Base-by-base conservation (phyloP, 225 moss, liverwort and hornwort species). In the Pseudoscleropodium purum region DNA sequence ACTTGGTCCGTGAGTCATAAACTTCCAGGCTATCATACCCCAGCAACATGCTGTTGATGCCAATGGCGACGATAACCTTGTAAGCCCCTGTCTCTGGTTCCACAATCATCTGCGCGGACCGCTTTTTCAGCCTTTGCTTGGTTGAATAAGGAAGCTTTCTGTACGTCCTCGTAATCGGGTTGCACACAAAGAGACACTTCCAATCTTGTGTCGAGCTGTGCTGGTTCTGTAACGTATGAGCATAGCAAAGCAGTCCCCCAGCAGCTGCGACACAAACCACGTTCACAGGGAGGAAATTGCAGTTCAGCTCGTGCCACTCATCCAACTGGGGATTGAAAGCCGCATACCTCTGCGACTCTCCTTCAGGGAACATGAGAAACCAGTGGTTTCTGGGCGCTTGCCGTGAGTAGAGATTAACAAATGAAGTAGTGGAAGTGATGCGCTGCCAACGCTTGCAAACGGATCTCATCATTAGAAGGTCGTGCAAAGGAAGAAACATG, bases 291-390 rank as follows among this genome's bases (percentile, higher is more conserved):
- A 92, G 92, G 81, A 91, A 92, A 34, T 89, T 89, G 84, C 87
- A 92, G 84, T 91, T 87, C 13, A 92, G 89, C 68, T 92, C 92
- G 47, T 92, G 92, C 92, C 92, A 92, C 83, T 91, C 81, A 41
- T 89, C 87, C 84, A 92, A 67, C 64, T 87, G 68, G 9, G 92
- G 91, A 78, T 92, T 91, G 85, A 91, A 92, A 39, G 92, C 91
- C 18, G 91, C 91, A 49, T 89, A 91, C 68, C 89, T 60, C 78
- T 89, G 92, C 18, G 87, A 89, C 63, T 92, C 89, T 16, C 92
- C 92, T 85, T 91, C 91, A 37, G 91, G 91, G 9, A 92, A 92
- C 92, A 92, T 92, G 62, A 92, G 92, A 39, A 90, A 90, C 91
- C 92, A 93, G 61, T 85, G 92, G 74, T 88, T 91, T 27, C 84